Percentiles rank a stretch among this genome's conserved stretches.
phyloP scores from a whole-genome alignment of 768 basidiomycete species.

The Gyrodon lividus region DNA sequence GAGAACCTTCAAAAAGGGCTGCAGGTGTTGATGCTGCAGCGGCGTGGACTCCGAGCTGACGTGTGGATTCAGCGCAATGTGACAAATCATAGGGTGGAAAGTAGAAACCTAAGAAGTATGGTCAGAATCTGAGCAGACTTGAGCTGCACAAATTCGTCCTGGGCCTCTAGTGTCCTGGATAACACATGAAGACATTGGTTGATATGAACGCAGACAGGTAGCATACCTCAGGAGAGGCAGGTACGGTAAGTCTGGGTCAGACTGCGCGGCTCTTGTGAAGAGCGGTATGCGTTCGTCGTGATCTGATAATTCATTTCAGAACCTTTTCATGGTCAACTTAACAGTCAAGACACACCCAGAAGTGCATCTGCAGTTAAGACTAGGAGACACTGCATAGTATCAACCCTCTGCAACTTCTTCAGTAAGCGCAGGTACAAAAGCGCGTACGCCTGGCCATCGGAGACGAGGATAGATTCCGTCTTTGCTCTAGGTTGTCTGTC shows the following conservation, averaged over 20 bases:
- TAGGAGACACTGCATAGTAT: conserved; percentile 85
- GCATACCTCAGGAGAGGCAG: conserved; percentile 70
- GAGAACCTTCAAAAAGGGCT: conserved; percentile 59
- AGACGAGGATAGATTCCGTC: conserved; percentile 73
- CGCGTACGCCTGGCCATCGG: conserved; percentile 82
- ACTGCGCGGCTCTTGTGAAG: conserved; percentile 59
- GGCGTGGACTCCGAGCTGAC: conserved; percentile 50
- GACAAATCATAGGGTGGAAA: neutral
- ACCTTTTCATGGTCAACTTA: neutral
- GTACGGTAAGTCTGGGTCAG: conserved; percentile 81
- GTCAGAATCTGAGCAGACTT: conserved; percentile 88
- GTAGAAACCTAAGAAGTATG: conserved; percentile 70
- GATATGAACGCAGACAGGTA: neutral
- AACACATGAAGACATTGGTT: conserved; percentile 4
- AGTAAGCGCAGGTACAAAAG: conserved; percentile 87
- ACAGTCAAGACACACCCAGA: conserved; percentile 48
- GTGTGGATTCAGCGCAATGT: conserved; percentile 4
- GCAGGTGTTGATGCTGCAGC: conserved; percentile 51
- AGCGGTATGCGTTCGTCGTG: conserved; percentile 85
- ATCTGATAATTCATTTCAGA: conserved; percentile 42
- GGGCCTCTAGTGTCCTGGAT: conserved; percentile 71
- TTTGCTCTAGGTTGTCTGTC: conserved; percentile 76
- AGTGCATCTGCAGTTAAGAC: conserved; percentile 89
- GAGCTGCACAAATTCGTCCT: conserved; percentile 94
- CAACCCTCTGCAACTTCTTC: conserved; percentile 79